A percentile compares a stretch with the other conserved stretches of the same genome.
Conservation (phyloP, 176 grass and related monocot species). For the Microstegium vimineum region DNA sequence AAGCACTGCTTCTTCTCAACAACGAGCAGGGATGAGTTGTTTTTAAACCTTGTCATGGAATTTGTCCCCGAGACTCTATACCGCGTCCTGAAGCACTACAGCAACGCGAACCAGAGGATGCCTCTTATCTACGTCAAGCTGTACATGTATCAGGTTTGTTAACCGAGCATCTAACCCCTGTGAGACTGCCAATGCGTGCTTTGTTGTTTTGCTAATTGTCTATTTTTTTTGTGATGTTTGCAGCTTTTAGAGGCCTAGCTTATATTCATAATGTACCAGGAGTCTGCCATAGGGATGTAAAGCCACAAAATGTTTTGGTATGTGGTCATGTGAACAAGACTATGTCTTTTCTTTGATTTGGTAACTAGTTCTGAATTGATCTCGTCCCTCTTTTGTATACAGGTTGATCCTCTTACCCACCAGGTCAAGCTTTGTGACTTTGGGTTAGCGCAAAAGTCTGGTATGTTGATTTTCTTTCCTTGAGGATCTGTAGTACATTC, state of each 20-base stretch:
- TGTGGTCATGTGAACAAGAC: conserved; percentile 20
- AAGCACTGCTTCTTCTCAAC: conserved; percentile 99
- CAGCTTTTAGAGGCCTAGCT: conserved; percentile 95
- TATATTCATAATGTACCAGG: conserved; percentile 95
- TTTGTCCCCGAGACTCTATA: conserved; percentile 92
- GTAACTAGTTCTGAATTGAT: conserved; percentile 27
- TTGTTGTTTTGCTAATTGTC: background rate
- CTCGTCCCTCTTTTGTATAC: conserved; percentile 14
- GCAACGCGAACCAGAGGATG: conserved; percentile 97
- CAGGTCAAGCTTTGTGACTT: conserved; percentile 99
- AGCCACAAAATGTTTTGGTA: conserved; percentile 98
- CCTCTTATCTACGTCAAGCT: conserved; percentile 94
- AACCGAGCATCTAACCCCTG: background rate
- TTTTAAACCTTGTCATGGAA: conserved; percentile 98
- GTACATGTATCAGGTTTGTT: conserved; percentile 91
- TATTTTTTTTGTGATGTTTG: conserved; percentile 1
- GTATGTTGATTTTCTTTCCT: conserved; percentile 40
- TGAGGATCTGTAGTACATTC: background rate
- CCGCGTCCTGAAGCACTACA: conserved; percentile 91
- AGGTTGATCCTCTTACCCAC: conserved; percentile 98
- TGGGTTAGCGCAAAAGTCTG: conserved; percentile 98
- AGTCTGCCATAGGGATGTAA: conserved; percentile 96
- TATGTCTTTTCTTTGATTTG: background rate
- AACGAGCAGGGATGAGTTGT: conserved; percentile 77
- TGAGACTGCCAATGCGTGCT: background rate